Conservation (phyloP, 2,329 filamentous ascomycete genomes). For the Emericellopsis cladophorae region DNA sequence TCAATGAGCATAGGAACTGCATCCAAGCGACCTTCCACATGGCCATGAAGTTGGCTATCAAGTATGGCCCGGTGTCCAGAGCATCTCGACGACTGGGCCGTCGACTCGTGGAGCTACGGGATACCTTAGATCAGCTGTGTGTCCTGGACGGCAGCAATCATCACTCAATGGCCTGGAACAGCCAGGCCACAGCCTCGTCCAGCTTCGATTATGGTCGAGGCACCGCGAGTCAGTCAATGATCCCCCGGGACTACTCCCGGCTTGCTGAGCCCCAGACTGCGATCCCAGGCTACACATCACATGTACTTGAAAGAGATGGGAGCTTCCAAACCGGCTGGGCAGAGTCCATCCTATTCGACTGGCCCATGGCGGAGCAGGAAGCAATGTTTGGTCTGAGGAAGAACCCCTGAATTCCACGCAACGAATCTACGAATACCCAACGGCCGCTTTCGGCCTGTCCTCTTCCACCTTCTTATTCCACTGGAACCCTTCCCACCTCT, state of each 20-base stretch:
- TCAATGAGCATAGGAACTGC: background rate
- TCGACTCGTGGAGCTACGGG: background rate
- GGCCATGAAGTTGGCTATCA: conserved; percentile 1
- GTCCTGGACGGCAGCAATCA: background rate
- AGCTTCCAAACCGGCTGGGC: background rate
- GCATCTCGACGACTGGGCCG: background rate
- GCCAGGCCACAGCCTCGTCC: too few species aligned
- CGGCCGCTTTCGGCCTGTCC: background rate
- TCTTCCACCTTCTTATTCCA: background rate
- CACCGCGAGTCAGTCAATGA: too few species aligned
- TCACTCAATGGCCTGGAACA: too few species aligned
- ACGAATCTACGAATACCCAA: background rate
- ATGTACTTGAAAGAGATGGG: background rate
- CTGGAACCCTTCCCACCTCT: conserved; percentile 19
- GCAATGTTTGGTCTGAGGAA: background rate
- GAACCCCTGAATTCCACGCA: background rate
- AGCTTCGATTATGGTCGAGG: too few species aligned
- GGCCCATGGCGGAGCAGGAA: background rate
- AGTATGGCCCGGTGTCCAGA: background rate
- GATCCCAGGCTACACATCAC: too few species aligned
- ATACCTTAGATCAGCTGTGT: background rate
- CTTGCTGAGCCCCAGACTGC: too few species aligned
- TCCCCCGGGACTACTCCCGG: too few species aligned
- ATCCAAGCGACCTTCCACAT: conserved; percentile 1
- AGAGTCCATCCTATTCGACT: background rate